Conservation (phyloP, 2,329 filamentous ascomycete species). For the Hypoxylon sp. region DNA sequence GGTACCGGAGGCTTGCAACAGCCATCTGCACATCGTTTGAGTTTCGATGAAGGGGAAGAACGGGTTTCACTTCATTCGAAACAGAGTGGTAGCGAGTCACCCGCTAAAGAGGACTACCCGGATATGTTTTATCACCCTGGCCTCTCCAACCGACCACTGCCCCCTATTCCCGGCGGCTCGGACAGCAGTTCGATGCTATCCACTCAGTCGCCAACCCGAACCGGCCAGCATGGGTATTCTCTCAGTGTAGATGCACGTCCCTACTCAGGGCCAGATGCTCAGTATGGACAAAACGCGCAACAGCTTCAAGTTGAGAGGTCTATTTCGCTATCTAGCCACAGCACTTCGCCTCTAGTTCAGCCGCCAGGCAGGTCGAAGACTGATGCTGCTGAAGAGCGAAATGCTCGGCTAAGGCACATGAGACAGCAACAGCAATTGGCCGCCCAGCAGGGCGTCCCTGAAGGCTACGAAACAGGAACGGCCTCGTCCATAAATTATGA, state of each 20-base stretch:
- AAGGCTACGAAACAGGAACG: conserved; percentile 71
- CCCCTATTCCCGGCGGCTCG: conserved; percentile 72
- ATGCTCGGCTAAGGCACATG: conserved; percentile 63
- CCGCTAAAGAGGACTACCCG: conserved; percentile 79
- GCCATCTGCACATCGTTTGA: conserved; percentile 80
- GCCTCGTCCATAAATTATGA: conserved; percentile 78
- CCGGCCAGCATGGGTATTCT: conserved; percentile 66
- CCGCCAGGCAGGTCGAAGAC: conserved; percentile 94
- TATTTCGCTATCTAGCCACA: conserved; percentile 86
- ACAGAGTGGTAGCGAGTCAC: conserved; percentile 75
- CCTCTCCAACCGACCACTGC: conserved; percentile 75
- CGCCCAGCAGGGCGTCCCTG: conserved; percentile 65
- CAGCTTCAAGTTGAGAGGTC: conserved; percentile 75
- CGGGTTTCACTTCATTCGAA: conserved; percentile 70
- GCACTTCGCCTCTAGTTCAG: conserved; percentile 82
- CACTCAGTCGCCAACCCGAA: conserved; percentile 62
- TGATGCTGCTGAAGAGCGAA: conserved; percentile 83
- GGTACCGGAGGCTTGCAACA: conserved; percentile 91
- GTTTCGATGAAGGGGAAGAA: conserved; percentile 95
- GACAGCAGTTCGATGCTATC: conserved; percentile 71
- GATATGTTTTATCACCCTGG: conserved; percentile 97
- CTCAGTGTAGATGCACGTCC: conserved; percentile 63
- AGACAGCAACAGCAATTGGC: conserved; percentile 69
- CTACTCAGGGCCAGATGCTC: conserved; percentile 65
- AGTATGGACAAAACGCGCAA: conserved; percentile 62